phyloP scores from a whole-genome alignment of 192 early-diverging fungal genomes.

The Backusella westeae region DNA sequence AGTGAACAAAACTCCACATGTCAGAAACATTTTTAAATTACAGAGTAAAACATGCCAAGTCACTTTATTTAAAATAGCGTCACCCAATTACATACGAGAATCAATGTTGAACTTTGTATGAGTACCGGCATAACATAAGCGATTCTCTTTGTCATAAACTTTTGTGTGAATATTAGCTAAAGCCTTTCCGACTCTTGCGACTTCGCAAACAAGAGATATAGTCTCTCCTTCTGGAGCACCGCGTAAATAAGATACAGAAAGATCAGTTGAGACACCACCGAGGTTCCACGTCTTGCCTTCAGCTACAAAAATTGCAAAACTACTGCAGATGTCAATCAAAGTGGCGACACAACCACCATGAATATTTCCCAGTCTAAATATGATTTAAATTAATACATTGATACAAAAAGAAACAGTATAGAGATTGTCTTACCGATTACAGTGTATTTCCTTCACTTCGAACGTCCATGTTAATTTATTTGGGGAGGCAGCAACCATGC shows the following conservation, averaged over 20 bases:
- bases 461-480: slow-evolving; percentile 22
- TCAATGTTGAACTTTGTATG: slow-evolving; percentile 33
- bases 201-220: slow-evolving; percentile 17
- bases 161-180: slow-evolving; percentile 29
- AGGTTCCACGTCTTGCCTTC: slow-evolving; percentile 18
- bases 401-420: background rate
- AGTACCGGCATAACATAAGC: slow-evolving; percentile 26
- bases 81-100: slow-evolving; percentile 4
- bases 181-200: slow-evolving; percentile 16
- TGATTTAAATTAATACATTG: background rate
- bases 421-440: slow-evolving; percentile 13
- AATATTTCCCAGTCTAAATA: slow-evolving; percentile 21
- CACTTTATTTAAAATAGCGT: background rate
- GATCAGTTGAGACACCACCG: slow-evolving; percentile 32
- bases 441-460: slow-evolving; percentile 23
- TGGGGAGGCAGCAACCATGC: slow-evolving; percentile 17
- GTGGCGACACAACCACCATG: slow-evolving; percentile 38
- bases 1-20: background rate
- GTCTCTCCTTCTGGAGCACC: slow-evolving; percentile 16
- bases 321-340: slow-evolving; percentile 34
- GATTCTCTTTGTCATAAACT: slow-evolving; percentile 15
- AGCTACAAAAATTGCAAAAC: slow-evolving; percentile 15
- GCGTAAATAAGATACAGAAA: slow-evolving; percentile 17
- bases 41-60: background rate
- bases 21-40: background rate